phyloP scores from a whole-genome alignment of 805 yeast genomes.

The Spathaspora girioi region DNA sequence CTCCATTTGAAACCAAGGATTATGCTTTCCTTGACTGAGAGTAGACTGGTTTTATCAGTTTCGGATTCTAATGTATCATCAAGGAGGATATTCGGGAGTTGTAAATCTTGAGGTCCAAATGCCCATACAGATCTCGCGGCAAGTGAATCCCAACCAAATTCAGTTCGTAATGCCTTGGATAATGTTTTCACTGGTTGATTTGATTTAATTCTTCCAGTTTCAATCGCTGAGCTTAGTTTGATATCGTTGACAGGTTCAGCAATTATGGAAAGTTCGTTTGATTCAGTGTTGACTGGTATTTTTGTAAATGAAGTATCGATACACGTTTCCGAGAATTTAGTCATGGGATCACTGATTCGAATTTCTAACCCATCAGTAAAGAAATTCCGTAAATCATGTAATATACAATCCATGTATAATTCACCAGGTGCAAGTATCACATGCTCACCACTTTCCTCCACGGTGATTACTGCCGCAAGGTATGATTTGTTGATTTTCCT shows the following conservation, averaged over 20 bases:
- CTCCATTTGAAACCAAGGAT: conserved; percentile 84
- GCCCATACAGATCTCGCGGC: conserved; percentile 82
- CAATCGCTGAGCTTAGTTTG: conserved; percentile 54
- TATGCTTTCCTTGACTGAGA: conserved; percentile 49
- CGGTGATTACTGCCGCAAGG: conserved; percentile 61
- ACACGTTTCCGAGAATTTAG: conserved; percentile 77
- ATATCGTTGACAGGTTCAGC: conserved; percentile 67
- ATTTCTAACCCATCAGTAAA: conserved; percentile 63
- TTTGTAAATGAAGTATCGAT: conserved; percentile 62
- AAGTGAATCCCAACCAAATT: conserved; percentile 77
- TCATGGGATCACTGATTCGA: conserved; percentile 81
- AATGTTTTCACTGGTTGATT: conserved; percentile 38
- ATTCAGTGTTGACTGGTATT: conserved; percentile 54
- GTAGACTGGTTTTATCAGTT: conserved; percentile 52
- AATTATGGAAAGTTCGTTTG: conserved; percentile 59
- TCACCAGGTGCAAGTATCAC: conserved; percentile 83
- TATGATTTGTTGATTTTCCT: conserved; percentile 60
- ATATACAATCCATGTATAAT: conserved; percentile 74
- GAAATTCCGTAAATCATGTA: conserved; percentile 68
- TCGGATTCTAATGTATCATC: conserved; percentile 76
- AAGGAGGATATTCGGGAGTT: conserved; percentile 45
- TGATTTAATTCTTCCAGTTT: conserved; percentile 40
- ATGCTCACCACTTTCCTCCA: conserved; percentile 89
- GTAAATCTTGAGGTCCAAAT: conserved; percentile 47
- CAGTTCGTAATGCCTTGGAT: conserved; percentile 51